Evolutionary conservation across 352 stramenopile species (phyloP), one percentile per base, ranked within the genome.

Genomic region (Globisporangium cystogenes): DNA sequence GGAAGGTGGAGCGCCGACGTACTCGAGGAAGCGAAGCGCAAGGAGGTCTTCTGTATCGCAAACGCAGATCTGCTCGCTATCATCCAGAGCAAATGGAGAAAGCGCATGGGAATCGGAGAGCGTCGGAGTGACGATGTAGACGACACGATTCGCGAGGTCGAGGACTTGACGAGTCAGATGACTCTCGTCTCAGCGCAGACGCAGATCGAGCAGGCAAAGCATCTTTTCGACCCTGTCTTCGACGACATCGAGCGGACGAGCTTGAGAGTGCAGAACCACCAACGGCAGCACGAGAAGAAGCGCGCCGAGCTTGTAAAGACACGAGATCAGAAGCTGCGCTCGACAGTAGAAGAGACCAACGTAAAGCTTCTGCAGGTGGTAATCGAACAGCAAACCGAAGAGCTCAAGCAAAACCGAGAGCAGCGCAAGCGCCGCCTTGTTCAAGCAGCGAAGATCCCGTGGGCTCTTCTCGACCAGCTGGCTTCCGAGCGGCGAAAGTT

Each of bases 391-490:
- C 11, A 40, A 7, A 35, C 21, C 21, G 29, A 29, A 12, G 31
- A 36, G 24, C 26, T 1, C 10, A 40, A 21, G 4, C 26, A 47
- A 15, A 64, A 39, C 49, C 55, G 57, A 20, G 60, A 70, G 27
- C 67, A 79, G 35, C 66, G 52, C 41, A 74, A 68, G 39, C 62
- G 57, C 18, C 51, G 67, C 27, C 42, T 70, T 3, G 36, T 73
- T 1, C 55, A 77, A 51, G 67, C 66, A 31, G 77, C 75, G 10
- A 74, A 80, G 48, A 72, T 90, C 26, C 80, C 82, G 26, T 90
- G 82, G 79, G 61, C 84, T 45, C 55, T 93, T 5, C 60, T 93
- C 1, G 82, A 93, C 29, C 67, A 89, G 26, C 26, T 92, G 12
- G 64, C 67, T 2, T 68, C 65, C 7, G 76, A 90, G 26, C 62